Conservation (phyloP, 2,329 filamentous ascomycete genomes). For the Pyrenochaeta sp. region DNA sequence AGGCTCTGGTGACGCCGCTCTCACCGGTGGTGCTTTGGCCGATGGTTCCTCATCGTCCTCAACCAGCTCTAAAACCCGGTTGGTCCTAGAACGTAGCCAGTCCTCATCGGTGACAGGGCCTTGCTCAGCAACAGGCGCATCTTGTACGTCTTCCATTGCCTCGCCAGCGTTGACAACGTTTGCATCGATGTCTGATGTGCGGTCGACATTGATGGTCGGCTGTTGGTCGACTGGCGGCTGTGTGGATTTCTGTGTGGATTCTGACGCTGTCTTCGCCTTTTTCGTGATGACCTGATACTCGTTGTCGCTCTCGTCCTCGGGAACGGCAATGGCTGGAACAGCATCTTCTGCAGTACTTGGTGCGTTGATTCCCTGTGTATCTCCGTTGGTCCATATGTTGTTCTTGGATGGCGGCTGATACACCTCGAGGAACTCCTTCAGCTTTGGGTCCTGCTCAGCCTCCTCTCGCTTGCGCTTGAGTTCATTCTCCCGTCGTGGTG, state of each 20-base stretch:
- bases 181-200: not conserved
- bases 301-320: constrained; percentile 70
- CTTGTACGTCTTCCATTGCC: constrained; percentile 22
- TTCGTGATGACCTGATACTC: constrained; percentile 74
- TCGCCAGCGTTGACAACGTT: constrained; percentile 21
- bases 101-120: constrained; percentile 76
- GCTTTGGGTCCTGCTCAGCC: constrained; percentile 73
- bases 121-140: constrained; percentile 33
- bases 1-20: constrained; percentile 1
- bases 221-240: constrained; percentile 10
- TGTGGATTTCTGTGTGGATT: constrained; percentile 6
- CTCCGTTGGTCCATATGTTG: constrained; percentile 69
- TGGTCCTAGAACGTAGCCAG: constrained; percentile 91
- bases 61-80: constrained; percentile 81
- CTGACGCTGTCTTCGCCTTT: constrained; percentile 52
- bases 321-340: constrained; percentile 33
- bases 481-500: constrained; percentile 37
- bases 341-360: constrained; percentile 22
- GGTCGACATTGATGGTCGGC: not conserved
- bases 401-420: constrained; percentile 75
- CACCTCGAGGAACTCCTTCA: constrained; percentile 84
- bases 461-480: constrained; percentile 75
- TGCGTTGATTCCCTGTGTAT: constrained; percentile 34
- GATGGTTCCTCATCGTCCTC: constrained; percentile 70
- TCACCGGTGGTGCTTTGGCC: constrained; percentile 1